phyloP scores from a whole-genome alignment of 352 stramenopile genomes.

The Pythium plurisporium region DNA sequence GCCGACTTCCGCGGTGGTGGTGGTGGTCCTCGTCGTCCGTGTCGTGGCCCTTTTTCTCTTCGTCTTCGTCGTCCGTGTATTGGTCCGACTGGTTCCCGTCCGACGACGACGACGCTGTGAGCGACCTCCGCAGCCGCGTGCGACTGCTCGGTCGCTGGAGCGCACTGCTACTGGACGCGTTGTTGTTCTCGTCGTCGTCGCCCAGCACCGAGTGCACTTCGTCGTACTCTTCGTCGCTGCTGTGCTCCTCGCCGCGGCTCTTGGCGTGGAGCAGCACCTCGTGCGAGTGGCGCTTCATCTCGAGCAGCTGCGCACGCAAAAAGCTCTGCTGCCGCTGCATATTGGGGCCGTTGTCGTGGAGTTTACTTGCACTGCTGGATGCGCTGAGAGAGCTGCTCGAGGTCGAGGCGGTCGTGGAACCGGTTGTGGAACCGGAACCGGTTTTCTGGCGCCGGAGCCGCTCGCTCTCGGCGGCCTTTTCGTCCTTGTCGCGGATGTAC shows the following conservation, averaged over 20 bases:
- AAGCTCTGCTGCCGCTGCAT: constrained; percentile 65
- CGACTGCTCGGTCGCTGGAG: constrained; percentile 6
- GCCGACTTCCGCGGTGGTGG: not conserved
- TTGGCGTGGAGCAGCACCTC: constrained; percentile 40
- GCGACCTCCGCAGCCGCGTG: constrained; percentile 5
- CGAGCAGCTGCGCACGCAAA: constrained; percentile 55
- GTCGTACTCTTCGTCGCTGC: constrained; percentile 38
- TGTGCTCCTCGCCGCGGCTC: constrained; percentile 13
- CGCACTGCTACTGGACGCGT: not conserved
- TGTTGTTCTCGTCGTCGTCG: constrained; percentile 25
- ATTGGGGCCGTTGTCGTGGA: constrained; percentile 22
- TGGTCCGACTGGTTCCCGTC: constrained; percentile 12
- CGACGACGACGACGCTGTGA: constrained; percentile 6
- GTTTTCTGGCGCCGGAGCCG: constrained; percentile 28
- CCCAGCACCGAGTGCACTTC: constrained; percentile 25
- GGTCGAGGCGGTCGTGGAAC: constrained; percentile 29
- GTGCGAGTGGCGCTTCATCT: constrained; percentile 75
- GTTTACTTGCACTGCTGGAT: not conserved
- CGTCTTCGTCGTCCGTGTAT: constrained; percentile 15
- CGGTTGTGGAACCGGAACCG: constrained; percentile 28
- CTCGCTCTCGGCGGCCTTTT: constrained; percentile 35
- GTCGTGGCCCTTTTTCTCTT: constrained; percentile 12
- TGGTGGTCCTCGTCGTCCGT: constrained; percentile 14
- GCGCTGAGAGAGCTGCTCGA: constrained; percentile 11
- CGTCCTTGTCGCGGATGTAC: constrained; percentile 55